Evolutionary conservation across 495 filamentous ascomycete genomes (phyloP).

Genomic region (Penicillium mononematosum): DNA sequence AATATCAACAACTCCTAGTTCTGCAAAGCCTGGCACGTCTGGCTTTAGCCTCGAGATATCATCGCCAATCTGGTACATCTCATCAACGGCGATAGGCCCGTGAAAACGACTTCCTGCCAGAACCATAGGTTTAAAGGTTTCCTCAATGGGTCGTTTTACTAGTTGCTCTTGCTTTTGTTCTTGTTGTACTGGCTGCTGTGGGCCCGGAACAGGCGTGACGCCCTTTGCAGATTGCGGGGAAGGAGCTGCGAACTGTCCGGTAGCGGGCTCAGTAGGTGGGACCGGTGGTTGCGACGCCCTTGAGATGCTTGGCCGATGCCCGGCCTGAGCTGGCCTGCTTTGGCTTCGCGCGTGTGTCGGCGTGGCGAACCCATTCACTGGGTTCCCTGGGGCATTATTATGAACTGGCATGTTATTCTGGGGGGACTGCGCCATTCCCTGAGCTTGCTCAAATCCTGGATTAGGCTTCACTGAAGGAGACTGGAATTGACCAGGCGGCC

Average conservation of each 20-base stretch:
- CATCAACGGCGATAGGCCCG: conserved; percentile 64
- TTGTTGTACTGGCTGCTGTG: conserved; percentile 36
- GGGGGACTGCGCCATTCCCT: conserved; percentile 39
- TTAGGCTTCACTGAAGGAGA: conserved; percentile 37
- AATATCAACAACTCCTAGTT: conserved; percentile 85
- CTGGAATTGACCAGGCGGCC: conserved; percentile 42
- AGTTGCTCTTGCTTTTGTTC: conserved; percentile 51
- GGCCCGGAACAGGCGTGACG: conserved; percentile 39
- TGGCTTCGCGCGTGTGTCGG: conserved; percentile 41
- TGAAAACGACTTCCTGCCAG: conserved; percentile 52
- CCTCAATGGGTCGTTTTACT: conserved; percentile 43
- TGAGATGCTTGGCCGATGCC: conserved; percentile 38
- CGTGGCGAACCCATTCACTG: conserved; percentile 46
- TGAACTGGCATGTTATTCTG: conserved; percentile 33
- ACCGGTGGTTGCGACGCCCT: conserved; percentile 39
- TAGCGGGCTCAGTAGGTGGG: conserved; percentile 31
- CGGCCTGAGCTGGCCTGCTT: conserved; percentile 39
- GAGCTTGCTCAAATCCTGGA: conserved; percentile 35
- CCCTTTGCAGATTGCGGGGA: conserved; percentile 41
- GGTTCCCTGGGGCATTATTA: conserved; percentile 34
- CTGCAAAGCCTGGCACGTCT: conserved; percentile 67
- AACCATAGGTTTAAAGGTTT: conserved; percentile 59
- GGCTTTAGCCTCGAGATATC: conserved; percentile 65
- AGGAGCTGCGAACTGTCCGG: conserved; percentile 33
- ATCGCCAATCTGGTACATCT: conserved; percentile 59